Evolutionary conservation across 1,284 basidiomycete species (phyloP).

Genomic region (Sporisorium sorghi): DNA sequence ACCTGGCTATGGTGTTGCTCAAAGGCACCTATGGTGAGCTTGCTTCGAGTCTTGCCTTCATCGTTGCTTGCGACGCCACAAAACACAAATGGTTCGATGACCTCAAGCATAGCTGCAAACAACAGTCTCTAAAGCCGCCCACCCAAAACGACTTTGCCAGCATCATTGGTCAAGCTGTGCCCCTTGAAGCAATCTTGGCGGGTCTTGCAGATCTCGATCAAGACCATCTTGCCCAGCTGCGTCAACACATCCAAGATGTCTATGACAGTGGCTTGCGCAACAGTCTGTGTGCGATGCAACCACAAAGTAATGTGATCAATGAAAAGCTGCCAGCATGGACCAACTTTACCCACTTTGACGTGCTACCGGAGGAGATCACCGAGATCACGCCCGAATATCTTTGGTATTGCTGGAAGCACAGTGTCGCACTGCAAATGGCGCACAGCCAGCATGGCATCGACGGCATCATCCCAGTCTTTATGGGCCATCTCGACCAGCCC

Average conservation of each 20-base stretch:
- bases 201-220: slow-evolving; percentile 2
- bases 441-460: slow-evolving; percentile 26
- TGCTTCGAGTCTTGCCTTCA: slow-evolving; percentile 9
- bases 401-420: slow-evolving; percentile 41
- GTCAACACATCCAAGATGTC: neutral
- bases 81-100: slow-evolving; percentile 8
- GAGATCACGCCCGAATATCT: slow-evolving; percentile 24
- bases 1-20: neutral
- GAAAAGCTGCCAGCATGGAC: slow-evolving; percentile 7
- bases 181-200: neutral
- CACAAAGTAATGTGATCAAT: neutral
- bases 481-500: slow-evolving; percentile 12
- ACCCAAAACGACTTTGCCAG: neutral
- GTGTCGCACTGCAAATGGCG: slow-evolving; percentile 18
- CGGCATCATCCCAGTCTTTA: slow-evolving; percentile 31
- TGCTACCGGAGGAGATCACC: slow-evolving; percentile 1
- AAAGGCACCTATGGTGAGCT: slow-evolving; percentile 22
- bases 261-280: neutral
- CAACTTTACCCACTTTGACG: slow-evolving; percentile 33
- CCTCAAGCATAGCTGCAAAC: neutral
- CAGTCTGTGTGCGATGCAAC: neutral
- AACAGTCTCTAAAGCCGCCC: too few relatives aligned
- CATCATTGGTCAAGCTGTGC: neutral
- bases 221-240: neutral
- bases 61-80: slow-evolving; percentile 22